phyloP scores from a whole-genome alignment of 768 basidiomycete genomes.

The Trametes cubensis region DNA sequence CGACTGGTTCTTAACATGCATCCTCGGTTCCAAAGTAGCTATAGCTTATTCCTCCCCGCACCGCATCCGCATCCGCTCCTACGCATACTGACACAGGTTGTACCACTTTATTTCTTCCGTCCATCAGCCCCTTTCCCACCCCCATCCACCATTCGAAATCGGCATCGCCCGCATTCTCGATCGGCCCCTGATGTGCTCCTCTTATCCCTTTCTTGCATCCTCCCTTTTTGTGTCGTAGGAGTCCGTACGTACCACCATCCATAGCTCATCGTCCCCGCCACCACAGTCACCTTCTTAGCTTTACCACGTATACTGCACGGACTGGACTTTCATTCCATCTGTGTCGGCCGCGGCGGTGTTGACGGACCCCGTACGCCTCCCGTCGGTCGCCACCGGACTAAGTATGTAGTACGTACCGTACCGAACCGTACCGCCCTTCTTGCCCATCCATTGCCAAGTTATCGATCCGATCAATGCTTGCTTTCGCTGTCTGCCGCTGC shows the following conservation, averaged over 20 bases:
- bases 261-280: too few species aligned
- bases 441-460: too few species aligned
- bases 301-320: background rate
- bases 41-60: too few species aligned
- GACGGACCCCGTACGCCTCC: background rate
- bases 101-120: background rate
- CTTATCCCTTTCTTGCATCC: background rate
- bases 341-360: background rate
- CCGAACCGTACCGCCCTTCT: too few species aligned
- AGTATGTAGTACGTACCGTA: conserved; percentile 7
- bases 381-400: background rate
- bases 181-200: too few species aligned
- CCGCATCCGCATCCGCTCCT: too few species aligned
- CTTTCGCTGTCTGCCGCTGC: too few species aligned
- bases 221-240: background rate
- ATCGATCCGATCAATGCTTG: too few species aligned
- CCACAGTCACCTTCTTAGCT: background rate
- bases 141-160: background rate
- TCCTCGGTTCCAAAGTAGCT: too few species aligned
- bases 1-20: too few species aligned
- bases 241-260: too few species aligned
- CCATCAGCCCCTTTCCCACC: background rate
- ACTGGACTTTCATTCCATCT: background rate
- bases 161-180: background rate
- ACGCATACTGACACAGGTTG: too few species aligned